A percentile compares a stretch with the other conserved stretches of the same genome.
phyloP scores from a whole-genome alignment of 495 filamentous ascomycete species.

The Achaetomiella virescens region DNA sequence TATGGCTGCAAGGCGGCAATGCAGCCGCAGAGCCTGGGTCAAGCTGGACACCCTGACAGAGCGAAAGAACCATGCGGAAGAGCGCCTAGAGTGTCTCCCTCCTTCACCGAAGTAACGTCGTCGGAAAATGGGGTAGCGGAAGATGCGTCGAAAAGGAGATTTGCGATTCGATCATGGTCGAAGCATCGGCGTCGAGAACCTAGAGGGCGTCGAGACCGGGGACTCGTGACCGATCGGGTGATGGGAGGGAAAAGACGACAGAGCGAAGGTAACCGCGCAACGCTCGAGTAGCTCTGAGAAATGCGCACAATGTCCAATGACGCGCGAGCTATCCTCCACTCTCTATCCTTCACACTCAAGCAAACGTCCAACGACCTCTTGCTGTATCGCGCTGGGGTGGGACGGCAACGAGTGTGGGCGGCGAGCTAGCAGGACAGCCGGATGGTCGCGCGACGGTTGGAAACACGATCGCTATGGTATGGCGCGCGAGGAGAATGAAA shows the following conservation, averaged over 20 bases:
- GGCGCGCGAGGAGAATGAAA: neutral
- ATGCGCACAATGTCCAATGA: neutral
- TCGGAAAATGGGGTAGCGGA: conserved; percentile 24
- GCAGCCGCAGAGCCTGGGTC: conserved; percentile 17
- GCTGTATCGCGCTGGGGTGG: too few species aligned
- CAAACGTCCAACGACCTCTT: too few species aligned
- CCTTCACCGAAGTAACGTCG: conserved; percentile 33
- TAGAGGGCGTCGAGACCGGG: neutral
- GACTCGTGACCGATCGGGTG: neutral
- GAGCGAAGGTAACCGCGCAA: neutral
- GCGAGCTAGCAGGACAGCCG: neutral
- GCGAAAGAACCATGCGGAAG: conserved; percentile 11
- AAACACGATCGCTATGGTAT: too few species aligned
- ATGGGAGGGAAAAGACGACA: too few species aligned
- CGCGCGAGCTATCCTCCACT: neutral
- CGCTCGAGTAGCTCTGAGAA: neutral
- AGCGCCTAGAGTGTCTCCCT: conserved; percentile 11
- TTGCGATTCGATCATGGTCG: conserved; percentile 45
- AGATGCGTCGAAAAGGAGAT: conserved; percentile 27
- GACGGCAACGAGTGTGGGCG: neutral
- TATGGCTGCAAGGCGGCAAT: conserved; percentile 13
- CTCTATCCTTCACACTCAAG: too few species aligned
- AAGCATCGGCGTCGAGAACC: conserved; percentile 26
- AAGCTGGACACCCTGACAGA: conserved; percentile 17
- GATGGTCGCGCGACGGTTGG: neutral